These are phyloP conservation scores for Aspergillus novofumigatus DNA, from an alignment of 2,329 filamentous ascomycete genomes.

Conservation along the genomic window DNA sequence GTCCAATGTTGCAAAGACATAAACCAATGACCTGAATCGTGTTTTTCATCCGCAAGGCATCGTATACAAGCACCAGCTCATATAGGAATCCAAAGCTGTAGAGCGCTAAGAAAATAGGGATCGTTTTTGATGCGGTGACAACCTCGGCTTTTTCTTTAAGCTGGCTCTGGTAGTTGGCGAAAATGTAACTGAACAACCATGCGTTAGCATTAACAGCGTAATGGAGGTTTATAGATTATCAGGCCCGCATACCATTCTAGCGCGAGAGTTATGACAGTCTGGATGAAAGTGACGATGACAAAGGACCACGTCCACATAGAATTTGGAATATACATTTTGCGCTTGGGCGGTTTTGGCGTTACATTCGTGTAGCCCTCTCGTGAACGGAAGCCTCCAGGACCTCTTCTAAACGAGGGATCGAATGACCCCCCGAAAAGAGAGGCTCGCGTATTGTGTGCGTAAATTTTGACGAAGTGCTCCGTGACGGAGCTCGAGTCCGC, in stretches of 20 bases:
- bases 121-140: slow-evolving; percentile 55
- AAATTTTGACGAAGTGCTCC: slow-evolving; percentile 50
- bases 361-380: slow-evolving; percentile 47
- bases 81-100: slow-evolving; percentile 98
- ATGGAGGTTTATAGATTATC: background rate
- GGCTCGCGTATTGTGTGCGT: slow-evolving; percentile 52
- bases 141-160: slow-evolving; percentile 41
- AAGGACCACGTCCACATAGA: slow-evolving; percentile 88
- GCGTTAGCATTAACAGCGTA: background rate
- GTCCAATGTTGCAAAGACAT: slow-evolving; percentile 84
- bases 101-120: slow-evolving; percentile 90
- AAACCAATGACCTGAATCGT: slow-evolving; percentile 97
- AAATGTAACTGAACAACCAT: slow-evolving; percentile 67
- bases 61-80: slow-evolving; percentile 83
- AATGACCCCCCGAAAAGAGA: slow-evolving; percentile 58
- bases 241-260: slow-evolving; percentile 72
- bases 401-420: slow-evolving; percentile 48
- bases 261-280: slow-evolving; percentile 74
- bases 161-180: slow-evolving; percentile 71
- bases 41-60: slow-evolving; percentile 90
- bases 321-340: slow-evolving; percentile 70
- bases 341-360: slow-evolving; percentile 27
- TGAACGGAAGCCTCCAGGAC: slow-evolving; percentile 48
- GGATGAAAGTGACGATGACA: slow-evolving; percentile 66
- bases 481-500: slow-evolving; percentile 34